Evolutionary conservation across 2,329 filamentous ascomycete genomes (phyloP).

Genomic region (Aspergillus nomiae): DNA sequence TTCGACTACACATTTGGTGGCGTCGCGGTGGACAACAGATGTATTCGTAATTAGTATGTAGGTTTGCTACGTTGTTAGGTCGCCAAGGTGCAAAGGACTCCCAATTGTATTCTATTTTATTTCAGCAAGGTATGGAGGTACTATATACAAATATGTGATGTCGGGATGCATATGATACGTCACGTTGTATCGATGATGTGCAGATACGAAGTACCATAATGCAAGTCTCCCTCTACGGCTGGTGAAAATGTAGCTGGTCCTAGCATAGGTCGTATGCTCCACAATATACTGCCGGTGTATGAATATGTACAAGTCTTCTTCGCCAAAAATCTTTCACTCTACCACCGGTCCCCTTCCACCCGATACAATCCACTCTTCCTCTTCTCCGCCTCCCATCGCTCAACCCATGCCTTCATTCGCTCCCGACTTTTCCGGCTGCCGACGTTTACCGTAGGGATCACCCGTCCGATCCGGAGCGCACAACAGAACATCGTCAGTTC

Average conservation of each 20-base stretch:
- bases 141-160: too few relatives aligned
- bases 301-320: neutral
- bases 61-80: too few relatives aligned
- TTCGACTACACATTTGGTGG: too few relatives aligned
- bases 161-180: neutral
- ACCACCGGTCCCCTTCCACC: conserved; percentile 34
- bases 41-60: too few relatives aligned
- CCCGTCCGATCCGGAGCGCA: conserved; percentile 79
- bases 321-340: neutral
- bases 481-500: conserved; percentile 94
- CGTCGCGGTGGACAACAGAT: too few relatives aligned
- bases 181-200: neutral
- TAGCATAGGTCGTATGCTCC: too few relatives aligned
- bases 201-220: neutral
- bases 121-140: too few relatives aligned
- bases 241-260: too few relatives aligned
- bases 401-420: conserved; percentile 67
- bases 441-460: conserved; percentile 94
- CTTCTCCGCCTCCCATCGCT: conserved; percentile 64
- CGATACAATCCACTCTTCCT: conserved; percentile 63
- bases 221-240: too few relatives aligned
- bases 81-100: too few relatives aligned
- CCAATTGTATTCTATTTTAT: too few relatives aligned
- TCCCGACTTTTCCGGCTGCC: conserved; percentile 64
- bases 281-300: neutral